These are phyloP conservation scores for Backusella liffmaniae DNA, from an alignment of 192 early-diverging fungal species.

Conservation along the genomic window DNA sequence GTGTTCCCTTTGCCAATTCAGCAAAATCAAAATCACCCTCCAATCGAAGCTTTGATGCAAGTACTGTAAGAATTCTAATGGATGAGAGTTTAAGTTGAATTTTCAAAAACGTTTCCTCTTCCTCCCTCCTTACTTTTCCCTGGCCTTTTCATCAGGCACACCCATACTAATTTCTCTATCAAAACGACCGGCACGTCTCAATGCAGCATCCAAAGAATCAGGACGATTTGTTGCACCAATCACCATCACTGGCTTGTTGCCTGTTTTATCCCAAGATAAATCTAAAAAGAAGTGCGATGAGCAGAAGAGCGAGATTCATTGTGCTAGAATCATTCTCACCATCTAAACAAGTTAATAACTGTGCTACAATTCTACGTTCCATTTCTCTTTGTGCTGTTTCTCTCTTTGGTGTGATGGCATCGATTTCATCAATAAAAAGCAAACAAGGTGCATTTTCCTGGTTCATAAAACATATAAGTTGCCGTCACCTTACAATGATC, in stretches of 20 bases:
- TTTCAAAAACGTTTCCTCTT: not conserved
- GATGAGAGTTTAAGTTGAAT: not conserved
- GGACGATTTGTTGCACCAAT: slow-evolving; percentile 93
- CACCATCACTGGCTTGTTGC: slow-evolving; percentile 83
- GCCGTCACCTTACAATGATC: too few species aligned
- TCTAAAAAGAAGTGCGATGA: slow-evolving; percentile 45
- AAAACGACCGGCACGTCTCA: slow-evolving; percentile 84
- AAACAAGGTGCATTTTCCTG: slow-evolving; percentile 47
- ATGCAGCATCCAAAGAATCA: slow-evolving; percentile 79
- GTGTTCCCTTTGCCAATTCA: slow-evolving; percentile 86
- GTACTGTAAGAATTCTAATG: slow-evolving; percentile 70
- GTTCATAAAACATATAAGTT: not conserved
- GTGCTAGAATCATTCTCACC: slow-evolving; percentile 51
- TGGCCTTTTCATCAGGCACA: slow-evolving; percentile 87
- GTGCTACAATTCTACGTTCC: slow-evolving; percentile 97
- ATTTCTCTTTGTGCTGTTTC: slow-evolving; percentile 99
- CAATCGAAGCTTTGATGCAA: slow-evolving; percentile 74
- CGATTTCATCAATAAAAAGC: slow-evolving; percentile 99
- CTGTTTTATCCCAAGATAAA: slow-evolving; percentile 85
- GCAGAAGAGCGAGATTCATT: too few species aligned
- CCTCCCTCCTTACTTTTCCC: slow-evolving; percentile 65
- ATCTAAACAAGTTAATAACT: slow-evolving; percentile 98
- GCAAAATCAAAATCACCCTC: slow-evolving; percentile 82
- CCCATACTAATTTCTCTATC: slow-evolving; percentile 85
- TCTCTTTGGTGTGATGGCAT: slow-evolving; percentile 98